Percentiles rank a stretch among this genome's conserved stretches.
Evolutionary conservation across 192 early-diverging fungal genomes (phyloP).

Genomic region (Jimgerdemannia flammicorona): DNA sequence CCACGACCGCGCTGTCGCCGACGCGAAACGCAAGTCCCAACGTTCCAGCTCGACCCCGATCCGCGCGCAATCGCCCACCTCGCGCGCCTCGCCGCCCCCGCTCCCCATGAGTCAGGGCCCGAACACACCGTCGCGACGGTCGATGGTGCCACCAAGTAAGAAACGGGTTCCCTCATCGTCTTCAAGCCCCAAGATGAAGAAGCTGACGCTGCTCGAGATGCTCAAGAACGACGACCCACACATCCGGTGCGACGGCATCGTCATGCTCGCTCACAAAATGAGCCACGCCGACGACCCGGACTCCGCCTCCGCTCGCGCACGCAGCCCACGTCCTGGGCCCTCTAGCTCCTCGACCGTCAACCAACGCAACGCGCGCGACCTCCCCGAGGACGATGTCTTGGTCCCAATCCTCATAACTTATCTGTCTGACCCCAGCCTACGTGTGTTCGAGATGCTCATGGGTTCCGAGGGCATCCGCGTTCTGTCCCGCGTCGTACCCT

Average conservation of each 20-base stretch:
- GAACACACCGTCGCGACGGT: background rate
- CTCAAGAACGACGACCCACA: background rate
- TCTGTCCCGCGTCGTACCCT: conserved; percentile 6
- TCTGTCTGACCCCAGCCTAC: background rate
- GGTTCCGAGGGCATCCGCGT: background rate
- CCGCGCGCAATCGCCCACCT: background rate
- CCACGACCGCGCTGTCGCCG: background rate
- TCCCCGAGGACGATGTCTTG: background rate
- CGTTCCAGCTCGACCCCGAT: background rate
- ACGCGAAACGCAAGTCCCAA: background rate
- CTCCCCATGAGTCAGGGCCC: conserved; percentile 2
- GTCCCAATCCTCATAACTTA: background rate
- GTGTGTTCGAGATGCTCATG: background rate
- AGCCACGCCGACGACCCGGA: background rate
- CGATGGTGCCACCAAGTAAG: background rate
- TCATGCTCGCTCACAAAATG: background rate
- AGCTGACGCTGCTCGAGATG: background rate
- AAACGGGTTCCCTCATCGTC: background rate
- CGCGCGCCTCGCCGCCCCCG: background rate
- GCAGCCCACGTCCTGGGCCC: background rate
- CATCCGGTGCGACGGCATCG: background rate
- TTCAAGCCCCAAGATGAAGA: background rate
- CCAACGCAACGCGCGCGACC: background rate
- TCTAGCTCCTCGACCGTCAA: background rate
- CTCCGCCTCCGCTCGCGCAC: no score